Conservation (phyloP, 2,329 filamentous ascomycete species). For the Cephalotrichum gorgonifer region DNA sequence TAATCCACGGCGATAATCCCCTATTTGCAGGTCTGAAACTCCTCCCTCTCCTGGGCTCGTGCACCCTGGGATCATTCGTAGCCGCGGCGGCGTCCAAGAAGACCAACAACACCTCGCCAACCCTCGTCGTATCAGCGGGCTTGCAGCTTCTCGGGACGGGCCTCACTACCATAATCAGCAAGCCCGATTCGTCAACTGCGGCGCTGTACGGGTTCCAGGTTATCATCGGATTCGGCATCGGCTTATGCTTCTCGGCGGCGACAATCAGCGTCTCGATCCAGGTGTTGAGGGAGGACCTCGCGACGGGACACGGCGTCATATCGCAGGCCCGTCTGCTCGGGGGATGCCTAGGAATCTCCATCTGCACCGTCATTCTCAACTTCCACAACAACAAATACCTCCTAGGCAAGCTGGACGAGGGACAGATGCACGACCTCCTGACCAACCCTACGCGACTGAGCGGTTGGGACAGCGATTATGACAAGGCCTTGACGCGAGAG, state of each 20-base stretch:
- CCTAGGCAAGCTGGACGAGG: conserved; percentile 19
- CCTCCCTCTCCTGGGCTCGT: conserved; percentile 46
- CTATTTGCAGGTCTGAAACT: conserved; percentile 46
- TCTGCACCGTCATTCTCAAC: conserved; percentile 50
- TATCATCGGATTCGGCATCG: conserved; percentile 48
- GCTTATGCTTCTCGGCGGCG: conserved; percentile 44
- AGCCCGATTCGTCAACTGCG: conserved; percentile 19
- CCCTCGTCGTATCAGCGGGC: conserved; percentile 35
- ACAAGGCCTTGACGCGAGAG: conserved; percentile 18
- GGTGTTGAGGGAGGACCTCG: conserved; percentile 38
- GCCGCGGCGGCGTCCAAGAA: conserved; percentile 42
- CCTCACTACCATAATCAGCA: conserved; percentile 34
- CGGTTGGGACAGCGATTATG: conserved; percentile 19
- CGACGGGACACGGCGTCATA: conserved; percentile 48
- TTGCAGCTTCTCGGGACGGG: conserved; percentile 43
- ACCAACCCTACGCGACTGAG: conserved; percentile 30
- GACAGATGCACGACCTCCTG: conserved; percentile 30
- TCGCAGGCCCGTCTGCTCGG: conserved; percentile 51
- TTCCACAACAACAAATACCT: conserved; percentile 27
- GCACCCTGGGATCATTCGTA: conserved; percentile 44
- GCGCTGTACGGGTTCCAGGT: conserved; percentile 44
- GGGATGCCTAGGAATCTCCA: conserved; percentile 46
- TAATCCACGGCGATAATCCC: conserved; percentile 41
- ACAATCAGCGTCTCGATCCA: conserved; percentile 45
- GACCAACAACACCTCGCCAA: conserved; percentile 41